Base-by-base conservation (phyloP, 1,139 yeast genomes). In the Magnusiomyces tetraspermus region DNA sequence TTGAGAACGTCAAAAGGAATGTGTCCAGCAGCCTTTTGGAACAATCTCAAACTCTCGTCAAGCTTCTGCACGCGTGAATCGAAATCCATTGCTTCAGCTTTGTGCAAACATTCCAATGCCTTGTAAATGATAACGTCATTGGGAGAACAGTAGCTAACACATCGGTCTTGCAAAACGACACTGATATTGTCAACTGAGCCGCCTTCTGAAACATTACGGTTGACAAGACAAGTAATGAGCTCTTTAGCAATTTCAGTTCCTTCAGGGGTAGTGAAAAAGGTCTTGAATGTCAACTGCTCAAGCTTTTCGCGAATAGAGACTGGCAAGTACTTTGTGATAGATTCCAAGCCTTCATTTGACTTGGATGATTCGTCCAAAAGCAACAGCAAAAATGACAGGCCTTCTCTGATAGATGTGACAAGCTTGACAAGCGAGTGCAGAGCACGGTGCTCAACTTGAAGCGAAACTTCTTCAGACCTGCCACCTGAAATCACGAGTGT, bases 141-240 rank as follows among this genome's bases (percentile, higher is more conserved):
- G 11, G 95, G 81, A 0, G 97, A 88, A 64, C 97, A 94, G 68
- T 89, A 94, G 1, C 96, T 83, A 1, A 96, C 96, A 72, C 98
- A 94, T 59, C 95, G 82, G 52, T 87, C 94, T 67, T 92, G 96
- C 51, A 94, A 73, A 1, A 94, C 83, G 33, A 83, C 80, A 0
- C 97, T 95, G 53, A 92, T 88, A 51, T 84, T 76, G 64, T 92
- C 98, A 51, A 94, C 92, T 0, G 95, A 85, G 1, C 89, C 94
- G n/a, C 98, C 98, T 60, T 86, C 82, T 46, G 87, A 76, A 57
- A 94, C 89, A 59, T 85, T 87, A 64, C 86, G 83, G 67, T 90
- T 90, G 54, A 94, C 89, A 42, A 94, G 81, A 1, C 96, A 85
- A 0, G 96, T 85, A 49, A 92, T 78, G 46, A 94, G 79, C 62